Evolutionary conservation across 176 grass and related monocot species (phyloP), one percentile per base, ranked within the genome.

Genomic region (Cenchrus fungigraminus): DNA sequence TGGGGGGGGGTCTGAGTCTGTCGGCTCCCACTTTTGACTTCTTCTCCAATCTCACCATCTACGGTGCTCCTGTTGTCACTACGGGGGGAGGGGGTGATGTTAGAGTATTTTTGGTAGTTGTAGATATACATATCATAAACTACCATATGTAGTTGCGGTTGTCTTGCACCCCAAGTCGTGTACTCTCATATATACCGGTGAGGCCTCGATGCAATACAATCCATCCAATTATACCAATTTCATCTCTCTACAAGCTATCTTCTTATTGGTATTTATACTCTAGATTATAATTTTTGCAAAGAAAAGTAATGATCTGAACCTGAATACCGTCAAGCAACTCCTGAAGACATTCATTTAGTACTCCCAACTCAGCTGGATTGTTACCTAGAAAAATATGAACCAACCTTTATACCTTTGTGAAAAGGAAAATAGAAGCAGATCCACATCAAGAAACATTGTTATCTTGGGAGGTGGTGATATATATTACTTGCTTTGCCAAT

Each of bases 321-420:
- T 98, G 84, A 69, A 94, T 81, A 49, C 96, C 96, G 82, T 93
- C 88, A 55, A 98, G 85, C 87, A 98, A 86, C 64, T 95, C 87
- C 74, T 91, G 87, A 71, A 98, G 84, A 62, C 91, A 98, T 80
- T 90, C 86, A 20, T 92, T 95, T 81, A 94, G 79, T 13, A 90
- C 79, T 83, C 82, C 89, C 29, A 87, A 60, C 71, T 95, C 96
- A 29, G 58, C 86, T 86, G 85, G 22, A 76, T 83, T 91, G 68
- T 51, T 90, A 82, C 75, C 92, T 95, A 51, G 12, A 76, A 79
- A 91, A 65, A 53, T 83, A 64, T 45, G 47, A 86, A 45, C 8
- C 25, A 77, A 55, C 50, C 29, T 83, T 65, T 62, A 69, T 11
- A 87, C 19, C 49, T 86, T 52, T 75, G 16, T 68, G 59, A 71